These are phyloP conservation scores for Termitomyces sp. DNA, from an alignment of 768 basidiomycete species.

Conservation along the genomic window DNA sequence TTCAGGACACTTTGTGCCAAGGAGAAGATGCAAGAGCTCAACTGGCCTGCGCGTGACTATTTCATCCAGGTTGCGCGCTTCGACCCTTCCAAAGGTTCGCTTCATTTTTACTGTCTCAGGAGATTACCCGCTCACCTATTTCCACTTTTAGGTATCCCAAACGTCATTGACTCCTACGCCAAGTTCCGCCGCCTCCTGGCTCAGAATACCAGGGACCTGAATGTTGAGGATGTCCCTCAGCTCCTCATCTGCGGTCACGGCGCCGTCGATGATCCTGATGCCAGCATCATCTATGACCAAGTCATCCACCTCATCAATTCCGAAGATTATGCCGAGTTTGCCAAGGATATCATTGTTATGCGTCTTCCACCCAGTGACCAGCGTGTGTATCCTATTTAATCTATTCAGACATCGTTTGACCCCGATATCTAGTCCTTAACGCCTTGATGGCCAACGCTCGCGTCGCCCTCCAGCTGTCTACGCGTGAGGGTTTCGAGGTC, in stretches of 20 bases:
- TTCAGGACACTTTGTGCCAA: conserved; percentile 74
- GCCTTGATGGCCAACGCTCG: conserved; percentile 86
- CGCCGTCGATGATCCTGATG: conserved; percentile 93
- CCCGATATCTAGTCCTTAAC: conserved; percentile 60
- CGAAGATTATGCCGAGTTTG: conserved; percentile 47
- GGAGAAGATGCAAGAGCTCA: conserved; percentile 78
- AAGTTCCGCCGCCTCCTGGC: conserved; percentile 71
- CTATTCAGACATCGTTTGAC: background rate
- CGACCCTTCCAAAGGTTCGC: conserved; percentile 65
- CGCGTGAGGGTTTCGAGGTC: conserved; percentile 95
- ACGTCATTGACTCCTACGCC: conserved; percentile 84
- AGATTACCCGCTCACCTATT: background rate
- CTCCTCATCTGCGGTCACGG: conserved; percentile 87
- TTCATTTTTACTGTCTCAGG: background rate
- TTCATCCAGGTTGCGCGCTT: conserved; percentile 92
- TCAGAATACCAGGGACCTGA: conserved; percentile 36
- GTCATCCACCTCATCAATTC: conserved; percentile 57
- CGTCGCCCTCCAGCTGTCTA: conserved; percentile 88
- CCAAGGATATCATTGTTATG: conserved; percentile 73
- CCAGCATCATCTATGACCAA: conserved; percentile 87
- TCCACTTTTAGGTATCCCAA: conserved; percentile 66
- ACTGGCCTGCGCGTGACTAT: conserved; percentile 82
- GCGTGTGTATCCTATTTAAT: conserved; percentile 41
- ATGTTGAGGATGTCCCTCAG: conserved; percentile 61
- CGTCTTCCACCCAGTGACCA: conserved; percentile 81